phyloP scores from a whole-genome alignment of 495 filamentous ascomycete genomes.

The Podospora anserina region DNA sequence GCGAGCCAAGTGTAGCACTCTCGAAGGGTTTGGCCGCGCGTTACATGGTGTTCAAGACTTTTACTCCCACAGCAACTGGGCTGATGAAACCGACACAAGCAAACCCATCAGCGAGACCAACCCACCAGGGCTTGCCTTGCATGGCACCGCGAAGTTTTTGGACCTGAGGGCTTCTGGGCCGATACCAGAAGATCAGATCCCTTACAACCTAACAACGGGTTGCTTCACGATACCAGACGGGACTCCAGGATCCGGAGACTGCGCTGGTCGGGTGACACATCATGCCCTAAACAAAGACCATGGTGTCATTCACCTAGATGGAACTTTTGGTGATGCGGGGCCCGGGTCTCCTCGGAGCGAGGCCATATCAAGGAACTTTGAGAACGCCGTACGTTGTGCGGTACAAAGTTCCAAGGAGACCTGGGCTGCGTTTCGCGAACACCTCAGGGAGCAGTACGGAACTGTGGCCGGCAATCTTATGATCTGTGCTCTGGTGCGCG shows the following conservation, averaged over 20 bases:
- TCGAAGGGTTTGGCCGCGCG: constrained; percentile 27
- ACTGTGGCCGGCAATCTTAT: constrained; percentile 24
- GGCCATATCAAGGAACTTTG: constrained; percentile 21
- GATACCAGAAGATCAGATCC: constrained; percentile 24
- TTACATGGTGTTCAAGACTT: constrained; percentile 32
- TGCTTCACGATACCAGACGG: constrained; percentile 27
- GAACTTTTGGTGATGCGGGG: constrained; percentile 22
- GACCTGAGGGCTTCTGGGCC: constrained; percentile 20
- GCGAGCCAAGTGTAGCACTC: constrained; percentile 26
- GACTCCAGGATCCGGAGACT: constrained; percentile 19
- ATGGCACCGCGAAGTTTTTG: constrained; percentile 26
- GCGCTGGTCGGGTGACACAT: constrained; percentile 27
- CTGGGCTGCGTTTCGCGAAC: constrained; percentile 20
- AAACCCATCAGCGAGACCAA: constrained; percentile 25
- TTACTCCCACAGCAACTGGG: constrained; percentile 35
- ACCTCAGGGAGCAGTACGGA: constrained; percentile 22
- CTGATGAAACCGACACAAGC: constrained; percentile 19
- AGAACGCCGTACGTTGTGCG: constrained; percentile 21
- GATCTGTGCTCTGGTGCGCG: constrained; percentile 29
- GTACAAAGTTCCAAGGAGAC: constrained; percentile 22
- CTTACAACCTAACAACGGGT: constrained; percentile 28
- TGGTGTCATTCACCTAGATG: constrained; percentile 27
- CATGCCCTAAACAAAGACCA: constrained; percentile 27
- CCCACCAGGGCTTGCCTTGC: constrained; percentile 26
- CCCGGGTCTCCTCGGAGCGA: constrained; percentile 19